phyloP scores from a whole-genome alignment of 2,329 filamentous ascomycete genomes.

The Monosporascus sp. region DNA sequence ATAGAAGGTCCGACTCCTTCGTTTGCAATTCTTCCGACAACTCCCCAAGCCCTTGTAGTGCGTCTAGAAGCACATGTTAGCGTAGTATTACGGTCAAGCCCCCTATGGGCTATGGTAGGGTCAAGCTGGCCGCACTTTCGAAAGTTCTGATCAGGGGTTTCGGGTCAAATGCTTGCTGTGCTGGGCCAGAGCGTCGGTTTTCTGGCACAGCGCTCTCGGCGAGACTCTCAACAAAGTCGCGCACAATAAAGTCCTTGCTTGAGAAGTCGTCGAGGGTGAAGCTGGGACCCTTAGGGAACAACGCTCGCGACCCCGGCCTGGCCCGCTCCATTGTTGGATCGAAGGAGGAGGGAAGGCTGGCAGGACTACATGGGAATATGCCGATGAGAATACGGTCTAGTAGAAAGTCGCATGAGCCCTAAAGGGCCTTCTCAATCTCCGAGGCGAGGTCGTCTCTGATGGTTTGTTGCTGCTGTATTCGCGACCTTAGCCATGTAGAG shows the following conservation, averaged over 20 bases:
- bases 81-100: neutral
- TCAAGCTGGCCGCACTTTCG: slow-evolving; percentile 51
- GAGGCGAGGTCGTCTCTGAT: neutral
- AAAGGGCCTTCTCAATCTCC: neutral
- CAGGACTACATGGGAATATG: slow-evolving; percentile 14
- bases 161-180: slow-evolving; percentile 71
- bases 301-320: slow-evolving; percentile 50
- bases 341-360: slow-evolving; percentile 11
- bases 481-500: neutral
- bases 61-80: slow-evolving; percentile 39
- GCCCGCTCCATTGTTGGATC: slow-evolving; percentile 33
- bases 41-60: slow-evolving; percentile 60
- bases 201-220: slow-evolving; percentile 78
- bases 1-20: slow-evolving; percentile 84
- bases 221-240: slow-evolving; percentile 92
- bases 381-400: neutral
- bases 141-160: slow-evolving; percentile 96
- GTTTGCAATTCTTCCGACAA: slow-evolving; percentile 81
- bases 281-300: slow-evolving; percentile 72
- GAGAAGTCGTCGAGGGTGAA: slow-evolving; percentile 88
- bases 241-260: slow-evolving; percentile 90
- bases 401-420: neutral
- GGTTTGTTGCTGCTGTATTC: neutral
- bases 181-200: slow-evolving; percentile 70
- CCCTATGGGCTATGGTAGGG: neutral